These are phyloP conservation scores for Barnettozyma pratensis DNA, from an alignment of 805 yeast genomes.

Conservation along the genomic window DNA sequence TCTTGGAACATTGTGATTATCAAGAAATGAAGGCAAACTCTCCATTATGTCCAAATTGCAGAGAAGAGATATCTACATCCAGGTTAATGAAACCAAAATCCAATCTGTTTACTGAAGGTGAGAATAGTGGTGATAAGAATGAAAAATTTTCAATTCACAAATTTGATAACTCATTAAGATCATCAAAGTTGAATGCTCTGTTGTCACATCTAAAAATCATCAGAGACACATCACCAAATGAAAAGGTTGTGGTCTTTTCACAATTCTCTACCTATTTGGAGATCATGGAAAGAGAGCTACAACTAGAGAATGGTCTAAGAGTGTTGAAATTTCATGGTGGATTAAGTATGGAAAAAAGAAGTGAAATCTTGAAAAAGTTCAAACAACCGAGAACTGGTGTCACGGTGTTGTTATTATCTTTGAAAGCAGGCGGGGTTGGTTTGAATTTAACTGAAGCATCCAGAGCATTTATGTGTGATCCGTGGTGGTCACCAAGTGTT, in stretches of 20 bases:
- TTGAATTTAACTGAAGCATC: conserved; percentile 82
- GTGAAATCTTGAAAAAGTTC: conserved; percentile 55
- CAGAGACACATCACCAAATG: conserved; percentile 52
- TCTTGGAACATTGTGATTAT: conserved; percentile 68
- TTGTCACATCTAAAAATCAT: conserved; percentile 51
- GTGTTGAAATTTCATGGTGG: conserved; percentile 82
- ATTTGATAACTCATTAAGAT: conserved; percentile 34
- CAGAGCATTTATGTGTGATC: conserved; percentile 86
- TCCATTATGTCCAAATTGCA: conserved; percentile 73
- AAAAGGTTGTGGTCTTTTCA: conserved; percentile 82
- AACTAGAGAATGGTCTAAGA: conserved; percentile 40
- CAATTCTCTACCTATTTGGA: conserved; percentile 85
- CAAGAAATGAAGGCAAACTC: conserved; percentile 43
- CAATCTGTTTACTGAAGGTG: conserved; percentile 18
- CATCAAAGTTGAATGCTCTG: conserved; percentile 72
- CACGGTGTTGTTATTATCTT: conserved; percentile 60
- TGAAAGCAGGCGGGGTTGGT: conserved; percentile 95
- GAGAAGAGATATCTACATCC: conserved; percentile 48
- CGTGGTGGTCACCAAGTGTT: conserved; percentile 95
- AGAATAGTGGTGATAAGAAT: conserved; percentile 12
- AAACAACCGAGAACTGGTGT: conserved; percentile 25
- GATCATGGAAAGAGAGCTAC: conserved; percentile 59
- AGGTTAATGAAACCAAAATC: conserved; percentile 30
- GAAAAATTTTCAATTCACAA: conserved; percentile 9
- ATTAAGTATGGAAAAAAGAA: conserved; percentile 59